Base-by-base conservation (phyloP, 495 filamentous ascomycete species). In the Saxophila tyrrhenica region DNA sequence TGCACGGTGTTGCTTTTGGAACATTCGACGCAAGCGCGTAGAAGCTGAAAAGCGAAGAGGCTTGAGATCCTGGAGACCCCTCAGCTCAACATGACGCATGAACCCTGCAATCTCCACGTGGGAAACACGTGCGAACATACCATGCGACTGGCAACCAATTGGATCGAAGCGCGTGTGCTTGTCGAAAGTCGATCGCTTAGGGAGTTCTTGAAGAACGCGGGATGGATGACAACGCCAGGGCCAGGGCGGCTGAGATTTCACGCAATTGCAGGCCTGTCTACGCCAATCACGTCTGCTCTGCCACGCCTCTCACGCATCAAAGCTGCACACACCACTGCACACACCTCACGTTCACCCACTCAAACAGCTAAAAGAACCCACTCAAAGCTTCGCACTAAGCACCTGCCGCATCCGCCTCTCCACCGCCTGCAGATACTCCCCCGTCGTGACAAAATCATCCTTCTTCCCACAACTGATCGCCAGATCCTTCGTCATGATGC, bases 401-500 rank as follows among this genome's bases (percentile, higher is more conserved):
- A 72, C 75, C 22, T 69, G 52, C 80, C 86, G 88, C 69, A 97
- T 71, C 66, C 88, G 72, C 69, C 78, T 79, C 81, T 95, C 90
- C 48, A 97, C 88, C 10, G 90, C 90, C 62, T 82, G 77, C 69
- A 96, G 67, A 74, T 94, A 96, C 72, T 89, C 86, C 55, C 70
- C 75, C 51, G 92, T 98, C 15, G 87, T 94, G 43, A 91, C 92
- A 73, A 87, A 96, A 57, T 85, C 82, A 42, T 79, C 84, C 55
- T 82, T 87, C 77, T 85, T 86, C 62, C 92, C 92, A 66, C 87
- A 89, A 25, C 89, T 82, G 25, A 98, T 78, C 17, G 91, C 91
- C 60, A 98, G 69, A 71, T 98, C 92, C 81, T 98, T 98, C 64
- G 92, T 98, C 92, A 97, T 98, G 73, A 95, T 85, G 47, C 86